Evolutionary conservation across 2,329 filamentous ascomycete genomes (phyloP).

Genomic region (Colletotrichum karsti): DNA sequence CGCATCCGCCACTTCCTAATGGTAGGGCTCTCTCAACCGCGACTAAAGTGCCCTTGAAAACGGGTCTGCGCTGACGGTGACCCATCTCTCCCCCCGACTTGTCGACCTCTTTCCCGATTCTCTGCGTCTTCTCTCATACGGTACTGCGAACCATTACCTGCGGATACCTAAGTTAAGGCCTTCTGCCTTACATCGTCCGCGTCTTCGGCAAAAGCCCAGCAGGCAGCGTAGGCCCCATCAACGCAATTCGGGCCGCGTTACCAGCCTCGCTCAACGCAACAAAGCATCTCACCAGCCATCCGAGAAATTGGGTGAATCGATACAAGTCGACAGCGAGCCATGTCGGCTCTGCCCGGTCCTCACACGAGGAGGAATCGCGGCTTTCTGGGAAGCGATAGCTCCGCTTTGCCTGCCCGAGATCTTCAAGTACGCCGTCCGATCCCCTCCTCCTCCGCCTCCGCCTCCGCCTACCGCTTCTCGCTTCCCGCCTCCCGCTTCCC

Average conservation of each 20-base stretch:
- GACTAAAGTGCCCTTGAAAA: background rate
- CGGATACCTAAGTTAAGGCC: too few species aligned
- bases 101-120: background rate
- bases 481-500: background rate
- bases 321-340: constrained; percentile 30
- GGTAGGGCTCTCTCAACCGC: too few species aligned
- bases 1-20: too few species aligned
- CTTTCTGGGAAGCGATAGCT: constrained; percentile 59
- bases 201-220: background rate
- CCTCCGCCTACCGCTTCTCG: too few species aligned
- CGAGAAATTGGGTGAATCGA: background rate
- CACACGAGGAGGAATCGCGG: constrained; percentile 51
- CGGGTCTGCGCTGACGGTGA: background rate
- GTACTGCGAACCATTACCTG: background rate
- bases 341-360: constrained; percentile 44
- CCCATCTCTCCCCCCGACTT: background rate
- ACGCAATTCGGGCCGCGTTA: background rate
- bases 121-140: background rate
- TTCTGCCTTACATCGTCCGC: background rate
- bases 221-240: background rate
- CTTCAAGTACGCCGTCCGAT: constrained; percentile 48
- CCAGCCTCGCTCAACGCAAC: background rate
- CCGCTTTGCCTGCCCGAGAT: constrained; percentile 58
- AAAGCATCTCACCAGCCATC: background rate
- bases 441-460: background rate